Base-by-base conservation (phyloP, 129 eudicot genomes). In the Pulicaria dysenterica region DNA sequence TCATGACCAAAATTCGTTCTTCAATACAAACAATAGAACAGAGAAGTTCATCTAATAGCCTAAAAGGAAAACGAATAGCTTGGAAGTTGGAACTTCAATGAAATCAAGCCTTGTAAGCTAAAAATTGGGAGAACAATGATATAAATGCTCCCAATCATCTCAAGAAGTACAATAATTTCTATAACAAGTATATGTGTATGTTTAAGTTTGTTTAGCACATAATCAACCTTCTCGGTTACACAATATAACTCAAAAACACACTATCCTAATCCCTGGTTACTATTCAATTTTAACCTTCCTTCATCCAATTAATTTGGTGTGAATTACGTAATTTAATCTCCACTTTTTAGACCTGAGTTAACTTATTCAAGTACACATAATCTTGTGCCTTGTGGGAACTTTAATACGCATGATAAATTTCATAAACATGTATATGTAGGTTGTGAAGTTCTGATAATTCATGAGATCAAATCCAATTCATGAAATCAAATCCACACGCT, bases 301-400 rank as follows among this genome's bases (percentile, higher is more conserved):
- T 51, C 50, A 69, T 53, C 63, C 60, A 17, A 17, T 11, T 14
- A 17, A 70, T 40, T 70, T 55, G 11, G n/a, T 70, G n/a, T 42
- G 5, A 53, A 24, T 17, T 54, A 41, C 11, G 37, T 16, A 54
- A 16, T 41, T 64, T 70, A 70, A 24, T 51, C 49, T 45, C 17
- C 11, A 42, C 16, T 12, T 8, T 4, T 36, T 36, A 42, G 37
- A 40, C 67, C 34, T 61, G 34, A 62, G 40, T 17, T 38, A 7
- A 55, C 39, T 16, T 1, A 24, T 57, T 31, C 62, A 24, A 15
- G 34, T 11, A 34, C 59, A 38, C 38, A 51, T 55, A 51, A 51
- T 53, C 13, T 38, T 53, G 39, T 38, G 38, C 2, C n/a, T n/a
- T n/a, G n/a, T n/a, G n/a, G n/a, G 31, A 24, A 24, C 31, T 24